Base-by-base conservation (phyloP, 805 yeast species). In the Martiniozyma abietophila region DNA sequence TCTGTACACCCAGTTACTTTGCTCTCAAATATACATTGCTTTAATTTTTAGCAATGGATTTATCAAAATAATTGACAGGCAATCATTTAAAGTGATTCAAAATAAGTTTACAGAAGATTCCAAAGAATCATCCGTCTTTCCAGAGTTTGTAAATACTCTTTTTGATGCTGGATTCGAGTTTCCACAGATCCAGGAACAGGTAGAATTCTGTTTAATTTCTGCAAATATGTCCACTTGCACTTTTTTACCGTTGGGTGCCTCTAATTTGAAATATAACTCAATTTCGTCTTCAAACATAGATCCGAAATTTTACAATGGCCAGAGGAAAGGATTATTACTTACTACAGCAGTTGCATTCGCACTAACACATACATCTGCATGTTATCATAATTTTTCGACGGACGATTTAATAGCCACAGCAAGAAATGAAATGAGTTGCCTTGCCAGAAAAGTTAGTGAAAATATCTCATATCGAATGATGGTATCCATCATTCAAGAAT, bases 321-420 rank as follows among this genome's bases (percentile, higher is more conserved):
- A 46, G 16, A 48, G 34, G 28, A 48, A 46, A 21, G 62, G 63
- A 3, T 58, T 61, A 10, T 37, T 65, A 26, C 51, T 58, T n/a
- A 45, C 65, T 2, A 56, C 73, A 1, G 67, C 81, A 0, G 75
- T 73, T 1, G 77, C 74, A 0, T 55, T 83, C 32, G 83, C 94
- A 0, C 63, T 69, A 19, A 58, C 75, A 6, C 85, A 81, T 51
- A 74, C 92, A 0, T 66, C 69, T 35, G 72, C 86, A 0, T 82
- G 88, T 45, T 81, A 77, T 53, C 65, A 76, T 30, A 79, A 71
- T 34, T 60, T 72, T 7, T 69, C 73, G 36, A 67, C 79, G 4
- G 94, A 84, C 47, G 95, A 85, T 45, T 53, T 85, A 35, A 58
- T 80, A 25, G 67, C 71, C 1, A 59, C 80, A 2, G 64, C 76